phyloP scores from a whole-genome alignment of 495 filamentous ascomycete species.

The Neurospora sp. region DNA sequence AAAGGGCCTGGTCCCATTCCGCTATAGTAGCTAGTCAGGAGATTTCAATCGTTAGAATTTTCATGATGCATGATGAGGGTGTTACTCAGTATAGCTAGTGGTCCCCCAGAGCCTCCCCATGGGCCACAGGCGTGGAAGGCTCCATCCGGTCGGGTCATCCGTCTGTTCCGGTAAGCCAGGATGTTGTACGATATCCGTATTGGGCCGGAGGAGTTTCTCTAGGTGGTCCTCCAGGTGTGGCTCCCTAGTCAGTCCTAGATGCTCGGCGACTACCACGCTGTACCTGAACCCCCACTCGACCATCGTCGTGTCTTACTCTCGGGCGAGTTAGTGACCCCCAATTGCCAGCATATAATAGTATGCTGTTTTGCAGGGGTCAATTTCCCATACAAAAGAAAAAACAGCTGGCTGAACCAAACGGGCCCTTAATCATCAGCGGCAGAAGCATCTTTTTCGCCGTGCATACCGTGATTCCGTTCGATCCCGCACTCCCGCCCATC shows the following conservation, averaged over 20 bases:
- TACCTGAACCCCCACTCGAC: not conserved
- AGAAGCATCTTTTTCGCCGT: not conserved
- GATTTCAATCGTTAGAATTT: not conserved
- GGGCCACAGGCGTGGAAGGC: constrained; percentile 1
- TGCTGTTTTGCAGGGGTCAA: no score
- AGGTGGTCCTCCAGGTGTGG: not conserved
- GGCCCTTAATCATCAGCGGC: not conserved
- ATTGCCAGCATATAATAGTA: no score
- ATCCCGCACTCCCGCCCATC: not conserved
- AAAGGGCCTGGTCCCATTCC: constrained; percentile 2
- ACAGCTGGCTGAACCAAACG: no score
- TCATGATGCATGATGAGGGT: not conserved
- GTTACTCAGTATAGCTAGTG: not conserved
- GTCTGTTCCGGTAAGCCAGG: constrained; percentile 12
- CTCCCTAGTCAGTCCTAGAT: not conserved
- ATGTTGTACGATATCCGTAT: not conserved
- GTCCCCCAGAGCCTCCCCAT: constrained; percentile 2
- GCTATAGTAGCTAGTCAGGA: not conserved
- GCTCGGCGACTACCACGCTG: not conserved
- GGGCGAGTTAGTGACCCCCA: not conserved
- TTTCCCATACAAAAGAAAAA: no score
- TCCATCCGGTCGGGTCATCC: constrained; percentile 15
- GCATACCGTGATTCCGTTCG: not conserved
- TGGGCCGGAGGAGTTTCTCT: not conserved
- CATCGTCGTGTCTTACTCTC: not conserved